phyloP scores from a whole-genome alignment of 176 grass and related monocot genomes.

The Chrysopogon serrulatus region DNA sequence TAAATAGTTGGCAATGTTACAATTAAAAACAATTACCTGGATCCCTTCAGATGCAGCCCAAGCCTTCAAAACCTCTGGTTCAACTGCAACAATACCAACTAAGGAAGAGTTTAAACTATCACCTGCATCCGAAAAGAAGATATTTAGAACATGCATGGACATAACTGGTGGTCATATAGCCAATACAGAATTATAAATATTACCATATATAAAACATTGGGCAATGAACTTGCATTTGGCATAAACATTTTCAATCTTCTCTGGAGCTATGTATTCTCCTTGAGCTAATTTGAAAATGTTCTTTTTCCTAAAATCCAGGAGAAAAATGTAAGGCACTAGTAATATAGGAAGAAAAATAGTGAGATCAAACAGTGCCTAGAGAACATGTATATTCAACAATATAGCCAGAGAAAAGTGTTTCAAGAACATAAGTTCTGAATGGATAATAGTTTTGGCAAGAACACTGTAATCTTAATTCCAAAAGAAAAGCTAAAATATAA shows the following conservation, averaged over 20 bases:
- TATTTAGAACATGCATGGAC: slow-evolving; percentile 20
- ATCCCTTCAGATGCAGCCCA: slow-evolving; percentile 90
- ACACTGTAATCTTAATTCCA: background rate
- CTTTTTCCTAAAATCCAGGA: slow-evolving; percentile 72
- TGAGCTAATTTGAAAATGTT: slow-evolving; percentile 98
- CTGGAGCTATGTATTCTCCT: slow-evolving; percentile 96
- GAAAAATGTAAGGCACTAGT: background rate
- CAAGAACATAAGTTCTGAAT: no score
- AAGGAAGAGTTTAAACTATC: slow-evolving; percentile 94
- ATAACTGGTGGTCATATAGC: background rate
- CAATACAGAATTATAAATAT: slow-evolving; percentile 16
- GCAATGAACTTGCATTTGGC: slow-evolving; percentile 96
- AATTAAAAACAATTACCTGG: slow-evolving; percentile 42
- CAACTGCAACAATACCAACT: slow-evolving; percentile 71
- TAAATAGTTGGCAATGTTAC: slow-evolving; percentile 13
- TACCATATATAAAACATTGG: slow-evolving; percentile 96
- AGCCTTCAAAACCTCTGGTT: slow-evolving; percentile 70
- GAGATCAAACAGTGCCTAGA: background rate
- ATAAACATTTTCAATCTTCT: slow-evolving; percentile 97
- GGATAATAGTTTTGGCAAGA: background rate
- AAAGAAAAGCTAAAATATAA: background rate
- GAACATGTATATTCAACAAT: background rate
- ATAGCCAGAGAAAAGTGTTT: background rate
- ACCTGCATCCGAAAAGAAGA: slow-evolving; percentile 56
- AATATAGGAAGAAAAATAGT: slow-evolving; percentile 15